These are phyloP conservation scores for Candida boidinii DNA, from an alignment of 805 yeast species.

Conservation along the genomic window DNA sequence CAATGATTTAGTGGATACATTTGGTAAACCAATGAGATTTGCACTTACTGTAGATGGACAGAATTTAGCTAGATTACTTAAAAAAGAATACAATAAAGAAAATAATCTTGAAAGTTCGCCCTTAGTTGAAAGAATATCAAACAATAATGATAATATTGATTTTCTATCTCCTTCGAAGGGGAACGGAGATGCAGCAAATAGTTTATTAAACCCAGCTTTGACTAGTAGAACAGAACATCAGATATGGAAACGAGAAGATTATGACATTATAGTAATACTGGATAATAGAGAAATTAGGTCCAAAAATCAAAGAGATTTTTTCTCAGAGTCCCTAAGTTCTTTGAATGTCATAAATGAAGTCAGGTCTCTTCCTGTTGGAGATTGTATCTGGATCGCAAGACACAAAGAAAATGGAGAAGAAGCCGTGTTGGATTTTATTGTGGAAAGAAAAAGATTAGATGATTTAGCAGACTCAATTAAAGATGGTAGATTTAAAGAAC, in stretches of 20 bases:
- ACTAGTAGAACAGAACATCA: no score
- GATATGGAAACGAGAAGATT: slow-evolving; percentile 59
- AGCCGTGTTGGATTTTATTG: slow-evolving; percentile 70
- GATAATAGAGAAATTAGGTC: slow-evolving; percentile 83
- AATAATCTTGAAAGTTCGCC: slow-evolving; percentile 9
- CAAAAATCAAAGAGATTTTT: slow-evolving; percentile 58
- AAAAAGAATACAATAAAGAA: slow-evolving; percentile 30
- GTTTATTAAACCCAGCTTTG: no score
- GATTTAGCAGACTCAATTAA: slow-evolving; percentile 75
- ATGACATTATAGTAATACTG: slow-evolving; percentile 50
- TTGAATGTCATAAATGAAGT: slow-evolving; percentile 44
- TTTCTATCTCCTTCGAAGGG: not conserved
- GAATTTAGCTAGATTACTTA: slow-evolving; percentile 49
- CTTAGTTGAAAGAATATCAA: slow-evolving; percentile 3
- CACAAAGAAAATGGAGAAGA: slow-evolving; percentile 48
- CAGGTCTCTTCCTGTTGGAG: slow-evolving; percentile 70
- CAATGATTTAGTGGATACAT: slow-evolving; percentile 46
- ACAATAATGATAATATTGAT: no score
- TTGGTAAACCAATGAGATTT: slow-evolving; percentile 55
- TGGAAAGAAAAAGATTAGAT: slow-evolving; percentile 84
- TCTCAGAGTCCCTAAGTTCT: slow-evolving; percentile 42
- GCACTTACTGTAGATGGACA: slow-evolving; percentile 63
- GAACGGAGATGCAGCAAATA: no score
- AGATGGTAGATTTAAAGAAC: slow-evolving; percentile 88
- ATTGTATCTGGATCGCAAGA: slow-evolving; percentile 81